These are phyloP conservation scores for Crepidotus variabilis DNA, from an alignment of 768 basidiomycete species.

Conservation along the genomic window DNA sequence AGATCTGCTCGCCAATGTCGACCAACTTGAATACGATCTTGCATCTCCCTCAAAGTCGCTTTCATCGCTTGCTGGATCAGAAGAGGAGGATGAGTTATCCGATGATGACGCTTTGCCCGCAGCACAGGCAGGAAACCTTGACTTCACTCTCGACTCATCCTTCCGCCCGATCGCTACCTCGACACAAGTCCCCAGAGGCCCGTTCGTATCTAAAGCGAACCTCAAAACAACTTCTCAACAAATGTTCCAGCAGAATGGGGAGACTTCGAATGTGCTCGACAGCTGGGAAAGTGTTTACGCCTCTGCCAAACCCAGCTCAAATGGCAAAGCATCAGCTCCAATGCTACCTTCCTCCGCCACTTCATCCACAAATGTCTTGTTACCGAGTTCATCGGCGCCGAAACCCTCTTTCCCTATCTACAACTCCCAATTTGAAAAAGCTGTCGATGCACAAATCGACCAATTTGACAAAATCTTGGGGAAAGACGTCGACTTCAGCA, in stretches of 20 bases:
- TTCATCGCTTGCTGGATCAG: constrained; percentile 30
- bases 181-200: constrained; percentile 22
- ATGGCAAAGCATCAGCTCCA: not conserved
- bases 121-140: not conserved
- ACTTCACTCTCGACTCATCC: constrained; percentile 9
- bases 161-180: constrained; percentile 31
- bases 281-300: constrained; percentile 22
- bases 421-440: constrained; percentile 51
- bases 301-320: constrained; percentile 1
- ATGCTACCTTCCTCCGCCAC: not conserved
- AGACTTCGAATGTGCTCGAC: constrained; percentile 21
- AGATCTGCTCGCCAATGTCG: not conserved
- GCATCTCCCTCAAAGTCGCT: constrained; percentile 30
- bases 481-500: constrained; percentile 54
- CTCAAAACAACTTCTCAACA: constrained; percentile 1
- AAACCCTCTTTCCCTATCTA: constrained; percentile 33
- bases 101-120: constrained; percentile 6
- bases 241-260: not conserved
- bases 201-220: not conserved
- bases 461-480: constrained; percentile 52
- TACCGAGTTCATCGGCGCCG: not conserved
- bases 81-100: constrained; percentile 22
- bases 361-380: constrained; percentile 15
- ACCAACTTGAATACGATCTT: constrained; percentile 12
- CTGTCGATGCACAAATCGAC: constrained; percentile 48